Percentiles rank a stretch among this genome's conserved stretches.
Evolutionary conservation across 371 early-diverging fungal genomes (phyloP).

Genomic region (Capillidium rhysosporum): DNA sequence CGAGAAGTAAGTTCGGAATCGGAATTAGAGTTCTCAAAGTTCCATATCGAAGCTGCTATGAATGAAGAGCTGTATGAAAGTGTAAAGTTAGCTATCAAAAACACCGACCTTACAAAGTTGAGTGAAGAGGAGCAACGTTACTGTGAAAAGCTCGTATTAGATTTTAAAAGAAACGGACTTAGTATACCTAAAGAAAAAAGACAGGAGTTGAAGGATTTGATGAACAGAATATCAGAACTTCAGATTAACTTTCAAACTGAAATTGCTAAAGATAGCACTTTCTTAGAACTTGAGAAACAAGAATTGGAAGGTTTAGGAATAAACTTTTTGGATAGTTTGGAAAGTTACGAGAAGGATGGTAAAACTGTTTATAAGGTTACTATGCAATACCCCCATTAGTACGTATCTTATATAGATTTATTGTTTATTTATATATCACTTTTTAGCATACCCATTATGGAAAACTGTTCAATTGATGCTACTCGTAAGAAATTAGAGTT

Average conservation of each 20-base stretch:
- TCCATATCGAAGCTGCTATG: conserved; percentile 53
- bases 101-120: conserved; percentile 23
- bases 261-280: conserved; percentile 23
- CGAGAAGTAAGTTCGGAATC: conserved; percentile 49
- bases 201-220: conserved; percentile 30
- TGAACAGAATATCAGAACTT: conserved; percentile 43
- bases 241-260: conserved; percentile 40
- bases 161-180: conserved; percentile 47
- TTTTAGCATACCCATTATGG: conserved; percentile 15
- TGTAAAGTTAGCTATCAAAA: conserved; percentile 27
- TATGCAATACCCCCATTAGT: conserved; percentile 48
- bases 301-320: conserved; percentile 58
- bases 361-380: conserved; percentile 22
- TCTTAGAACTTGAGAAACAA: conserved; percentile 20
- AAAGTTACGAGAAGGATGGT: conserved; percentile 28
- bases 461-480: conserved; percentile 31
- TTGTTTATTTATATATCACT: not conserved
- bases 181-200: conserved; percentile 35
- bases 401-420: not conserved
- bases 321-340: conserved; percentile 37
- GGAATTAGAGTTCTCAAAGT: conserved; percentile 37
- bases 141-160: conserved; percentile 32
- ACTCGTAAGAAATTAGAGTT: conserved; percentile 28
- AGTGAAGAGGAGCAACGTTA: conserved; percentile 42
- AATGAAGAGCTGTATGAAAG: conserved; percentile 49